These are phyloP conservation scores for Pseudogymnoascus sp. DNA, from an alignment of 2,329 filamentous ascomycete species.

Conservation along the genomic window DNA sequence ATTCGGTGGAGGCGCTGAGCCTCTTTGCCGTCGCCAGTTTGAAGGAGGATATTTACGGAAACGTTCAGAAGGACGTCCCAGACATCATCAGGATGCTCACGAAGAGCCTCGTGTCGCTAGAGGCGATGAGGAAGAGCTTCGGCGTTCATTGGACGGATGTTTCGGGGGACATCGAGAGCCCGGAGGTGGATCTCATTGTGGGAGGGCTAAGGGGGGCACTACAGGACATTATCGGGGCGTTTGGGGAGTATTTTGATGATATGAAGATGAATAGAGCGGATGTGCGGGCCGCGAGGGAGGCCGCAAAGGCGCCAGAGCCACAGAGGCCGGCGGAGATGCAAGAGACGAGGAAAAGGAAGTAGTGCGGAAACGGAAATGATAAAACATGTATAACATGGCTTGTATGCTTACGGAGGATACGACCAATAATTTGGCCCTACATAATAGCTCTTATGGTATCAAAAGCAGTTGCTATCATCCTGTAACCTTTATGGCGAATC, in stretches of 20 bases:
- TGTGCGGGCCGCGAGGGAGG: conserved; percentile 63
- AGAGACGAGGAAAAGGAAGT: conserved; percentile 7
- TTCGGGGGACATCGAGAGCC: conserved; percentile 44
- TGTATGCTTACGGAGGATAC: not conserved
- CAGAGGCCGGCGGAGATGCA: conserved; percentile 24
- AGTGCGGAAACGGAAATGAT: not conserved
- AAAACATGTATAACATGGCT: conserved; percentile 5
- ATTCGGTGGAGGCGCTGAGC: conserved; percentile 64
- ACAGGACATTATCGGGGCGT: conserved; percentile 57
- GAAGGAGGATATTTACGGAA: conserved; percentile 74
- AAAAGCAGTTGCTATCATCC: not conserved
- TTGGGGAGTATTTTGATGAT: conserved; percentile 66
- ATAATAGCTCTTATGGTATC: conserved; percentile 4
- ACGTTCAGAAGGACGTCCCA: conserved; percentile 76
- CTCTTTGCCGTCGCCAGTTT: conserved; percentile 67
- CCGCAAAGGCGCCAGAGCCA: not conserved
- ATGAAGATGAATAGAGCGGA: conserved; percentile 65
- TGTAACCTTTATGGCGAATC: not conserved
- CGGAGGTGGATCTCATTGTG: conserved; percentile 66
- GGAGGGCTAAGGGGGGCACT: conserved; percentile 59
- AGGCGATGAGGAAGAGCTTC: conserved; percentile 54
- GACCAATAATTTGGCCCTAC: not conserved
- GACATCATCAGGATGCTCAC: conserved; percentile 68
- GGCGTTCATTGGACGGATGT: conserved; percentile 75
- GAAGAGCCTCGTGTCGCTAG: conserved; percentile 58